Percentiles rank a stretch among this genome's conserved stretches.
phyloP scores from a whole-genome alignment of 2,329 filamentous ascomycete species.

The Fonsecaea erecta region DNA sequence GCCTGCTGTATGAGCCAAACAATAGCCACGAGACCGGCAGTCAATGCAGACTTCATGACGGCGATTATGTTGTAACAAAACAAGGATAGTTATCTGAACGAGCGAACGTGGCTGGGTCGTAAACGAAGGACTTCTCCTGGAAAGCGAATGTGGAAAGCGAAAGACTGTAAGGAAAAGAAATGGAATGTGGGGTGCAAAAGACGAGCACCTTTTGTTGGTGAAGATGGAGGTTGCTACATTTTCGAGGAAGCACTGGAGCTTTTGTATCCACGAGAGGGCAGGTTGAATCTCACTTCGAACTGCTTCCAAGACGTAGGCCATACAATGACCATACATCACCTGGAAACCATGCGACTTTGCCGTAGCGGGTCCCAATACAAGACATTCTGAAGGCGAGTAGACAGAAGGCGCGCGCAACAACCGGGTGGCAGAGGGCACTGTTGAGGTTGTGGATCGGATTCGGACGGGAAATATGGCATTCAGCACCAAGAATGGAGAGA shows the following conservation, averaged over 20 bases:
- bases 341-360: neutral
- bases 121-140: slow-evolving; percentile 20
- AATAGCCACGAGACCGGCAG: slow-evolving; percentile 49
- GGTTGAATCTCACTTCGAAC: neutral
- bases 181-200: slow-evolving; percentile 45
- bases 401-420: slow-evolving; percentile 24
- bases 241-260: slow-evolving; percentile 2
- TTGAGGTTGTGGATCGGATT: slow-evolving; percentile 73
- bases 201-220: slow-evolving; percentile 1
- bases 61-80: slow-evolving; percentile 12
- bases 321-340: slow-evolving; percentile 13
- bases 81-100: slow-evolving; percentile 18
- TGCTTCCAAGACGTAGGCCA: neutral
- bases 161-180: slow-evolving; percentile 45
- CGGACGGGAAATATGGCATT: slow-evolving; percentile 70
- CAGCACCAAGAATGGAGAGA: slow-evolving; percentile 15
- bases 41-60: slow-evolving; percentile 36
- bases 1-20: slow-evolving; percentile 54
- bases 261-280: slow-evolving; percentile 17
- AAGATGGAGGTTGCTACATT: neutral
- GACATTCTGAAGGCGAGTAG: slow-evolving; percentile 30
- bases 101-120: slow-evolving; percentile 18
- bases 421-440: neutral
- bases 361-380: slow-evolving; percentile 24
- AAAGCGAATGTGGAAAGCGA: slow-evolving; percentile 36